These are phyloP conservation scores for Thielaviopsis ethacetica DNA, from an alignment of 2,329 filamentous ascomycete species.

Conservation along the genomic window DNA sequence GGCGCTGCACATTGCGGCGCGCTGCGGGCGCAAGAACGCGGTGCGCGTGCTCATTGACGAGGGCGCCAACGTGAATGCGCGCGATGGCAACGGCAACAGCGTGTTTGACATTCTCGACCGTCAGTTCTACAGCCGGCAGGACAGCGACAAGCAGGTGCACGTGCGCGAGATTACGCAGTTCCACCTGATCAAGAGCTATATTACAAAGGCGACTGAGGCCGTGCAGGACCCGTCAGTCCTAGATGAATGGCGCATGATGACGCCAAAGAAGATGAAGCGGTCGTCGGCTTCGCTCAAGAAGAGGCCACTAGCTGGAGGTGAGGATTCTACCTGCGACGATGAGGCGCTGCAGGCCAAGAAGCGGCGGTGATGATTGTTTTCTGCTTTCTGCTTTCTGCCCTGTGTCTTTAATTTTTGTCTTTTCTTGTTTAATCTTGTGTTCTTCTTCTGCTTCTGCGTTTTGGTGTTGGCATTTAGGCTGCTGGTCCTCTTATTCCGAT, in stretches of 20 bases:
- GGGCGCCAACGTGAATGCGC: constrained; percentile 30
- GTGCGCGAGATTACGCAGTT: constrained; percentile 19
- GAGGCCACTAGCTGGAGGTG: neutral
- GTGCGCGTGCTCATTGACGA: constrained; percentile 28
- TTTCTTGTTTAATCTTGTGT: neutral
- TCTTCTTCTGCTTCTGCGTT: neutral
- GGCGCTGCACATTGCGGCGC: constrained; percentile 35
- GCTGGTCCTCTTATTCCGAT: too few relatives aligned
- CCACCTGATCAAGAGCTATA: constrained; percentile 29
- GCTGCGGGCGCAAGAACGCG: constrained; percentile 35
- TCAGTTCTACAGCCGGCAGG: constrained; percentile 20
- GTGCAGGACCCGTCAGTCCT: constrained; percentile 24
- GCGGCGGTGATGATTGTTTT: neutral
- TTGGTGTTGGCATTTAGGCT: too few relatives aligned
- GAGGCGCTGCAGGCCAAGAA: neutral
- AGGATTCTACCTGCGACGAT: neutral
- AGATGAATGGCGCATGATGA: constrained; percentile 24
- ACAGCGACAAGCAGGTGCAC: constrained; percentile 20
- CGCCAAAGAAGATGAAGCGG: neutral
- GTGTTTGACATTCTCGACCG: constrained; percentile 30
- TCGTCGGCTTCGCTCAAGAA: neutral
- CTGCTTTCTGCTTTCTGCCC: neutral
- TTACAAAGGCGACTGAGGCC: constrained; percentile 20
- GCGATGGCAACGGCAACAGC: constrained; percentile 27
- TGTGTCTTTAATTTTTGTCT: neutral